Percentiles rank a stretch among this genome's conserved stretches.
Conservation (phyloP, 768 basidiomycete genomes). For the Leccinum variicolor region DNA sequence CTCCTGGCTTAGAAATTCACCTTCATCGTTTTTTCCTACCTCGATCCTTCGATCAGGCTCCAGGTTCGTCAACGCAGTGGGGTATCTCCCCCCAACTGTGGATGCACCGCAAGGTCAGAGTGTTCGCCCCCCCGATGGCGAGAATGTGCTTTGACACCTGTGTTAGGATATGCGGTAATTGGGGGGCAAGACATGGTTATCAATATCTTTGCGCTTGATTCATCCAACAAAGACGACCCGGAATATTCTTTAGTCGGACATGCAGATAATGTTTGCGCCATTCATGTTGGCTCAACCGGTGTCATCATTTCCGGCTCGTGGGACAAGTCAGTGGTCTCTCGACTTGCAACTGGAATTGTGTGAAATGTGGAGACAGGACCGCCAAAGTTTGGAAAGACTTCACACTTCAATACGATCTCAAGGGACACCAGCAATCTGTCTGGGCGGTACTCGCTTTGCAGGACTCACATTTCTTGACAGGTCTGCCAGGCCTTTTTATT, state of each 20-base stretch:
- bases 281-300: constrained; percentile 67
- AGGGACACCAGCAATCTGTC: constrained; percentile 87
- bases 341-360: background rate
- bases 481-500: constrained; percentile 38
- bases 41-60: constrained; percentile 60
- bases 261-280: constrained; percentile 83
- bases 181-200: constrained; percentile 89
- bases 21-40: constrained; percentile 51
- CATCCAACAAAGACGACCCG: constrained; percentile 62
- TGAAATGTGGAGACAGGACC: constrained; percentile 51
- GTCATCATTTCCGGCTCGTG: constrained; percentile 92
- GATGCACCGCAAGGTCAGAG: constrained; percentile 67
- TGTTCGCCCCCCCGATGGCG: background rate
- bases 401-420: constrained; percentile 64
- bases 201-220: constrained; percentile 72
- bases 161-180: constrained; percentile 75
- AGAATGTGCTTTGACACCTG: constrained; percentile 9
- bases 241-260: constrained; percentile 85
- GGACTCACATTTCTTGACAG: constrained; percentile 76
- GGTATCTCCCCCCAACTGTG: constrained; percentile 67
- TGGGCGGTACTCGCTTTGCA: constrained; percentile 88
- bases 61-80: constrained; percentile 78
- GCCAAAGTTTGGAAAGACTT: constrained; percentile 93
- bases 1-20: constrained; percentile 64
- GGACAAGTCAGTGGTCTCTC: constrained; percentile 70